phyloP scores from a whole-genome alignment of 805 yeast genomes.

The Kuraishia piskuri region DNA sequence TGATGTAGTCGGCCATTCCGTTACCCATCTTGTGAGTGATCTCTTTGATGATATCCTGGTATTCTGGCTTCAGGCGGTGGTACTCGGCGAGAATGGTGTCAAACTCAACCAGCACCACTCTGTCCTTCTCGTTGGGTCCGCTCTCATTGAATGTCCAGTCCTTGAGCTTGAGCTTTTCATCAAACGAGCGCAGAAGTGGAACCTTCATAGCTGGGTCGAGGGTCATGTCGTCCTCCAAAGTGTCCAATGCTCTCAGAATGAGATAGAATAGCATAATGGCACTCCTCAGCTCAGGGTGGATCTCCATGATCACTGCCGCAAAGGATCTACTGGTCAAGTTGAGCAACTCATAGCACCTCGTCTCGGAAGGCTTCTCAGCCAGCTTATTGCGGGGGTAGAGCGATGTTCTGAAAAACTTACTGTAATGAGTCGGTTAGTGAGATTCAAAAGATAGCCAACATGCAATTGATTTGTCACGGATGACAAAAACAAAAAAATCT shows the following conservation, averaged over 20 bases:
- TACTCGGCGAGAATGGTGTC: slow-evolving; percentile 60
- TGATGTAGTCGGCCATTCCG: slow-evolving; percentile 94
- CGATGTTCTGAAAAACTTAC: slow-evolving; percentile 43
- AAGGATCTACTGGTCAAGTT: slow-evolving; percentile 79
- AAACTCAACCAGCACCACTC: slow-evolving; percentile 74
- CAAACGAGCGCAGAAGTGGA: slow-evolving; percentile 64
- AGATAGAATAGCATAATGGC: slow-evolving; percentile 80
- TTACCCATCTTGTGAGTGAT: slow-evolving; percentile 86
- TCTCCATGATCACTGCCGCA: slow-evolving; percentile 86
- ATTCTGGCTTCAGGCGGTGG: slow-evolving; percentile 63
- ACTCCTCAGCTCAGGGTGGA: slow-evolving; percentile 81
- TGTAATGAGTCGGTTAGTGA: slow-evolving; percentile 5
- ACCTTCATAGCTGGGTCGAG: slow-evolving; percentile 63
- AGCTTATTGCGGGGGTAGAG: slow-evolving; percentile 38
- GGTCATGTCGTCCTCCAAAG: slow-evolving; percentile 94
- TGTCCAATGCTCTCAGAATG: slow-evolving; percentile 84
- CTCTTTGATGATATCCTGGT: slow-evolving; percentile 70
- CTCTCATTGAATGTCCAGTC: slow-evolving; percentile 81
- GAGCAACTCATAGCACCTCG: slow-evolving; percentile 61
- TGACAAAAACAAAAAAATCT: not conserved
- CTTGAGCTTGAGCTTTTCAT: slow-evolving; percentile 46
- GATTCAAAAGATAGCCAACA: not conserved
- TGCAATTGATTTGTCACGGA: no score
- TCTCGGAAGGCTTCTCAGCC: slow-evolving; percentile 34
- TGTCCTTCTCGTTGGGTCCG: slow-evolving; percentile 72